These are phyloP conservation scores for Fusarium denticulatum DNA, from an alignment of 2,329 filamentous ascomycete genomes.

Conservation along the genomic window DNA sequence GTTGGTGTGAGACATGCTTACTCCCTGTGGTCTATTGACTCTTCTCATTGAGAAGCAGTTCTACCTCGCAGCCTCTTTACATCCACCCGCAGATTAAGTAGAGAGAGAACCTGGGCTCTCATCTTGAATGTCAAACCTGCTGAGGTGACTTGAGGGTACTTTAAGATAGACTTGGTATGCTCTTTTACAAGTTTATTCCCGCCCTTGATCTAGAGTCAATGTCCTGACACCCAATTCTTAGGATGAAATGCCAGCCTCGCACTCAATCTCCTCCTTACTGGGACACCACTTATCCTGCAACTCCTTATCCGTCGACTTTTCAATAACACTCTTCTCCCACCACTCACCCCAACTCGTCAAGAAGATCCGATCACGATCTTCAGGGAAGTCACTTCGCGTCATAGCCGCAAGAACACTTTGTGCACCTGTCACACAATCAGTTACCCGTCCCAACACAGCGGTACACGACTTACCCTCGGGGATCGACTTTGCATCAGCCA, in stretches of 20 bases:
- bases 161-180: neutral
- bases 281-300: conserved; percentile 64
- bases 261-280: conserved; percentile 59
- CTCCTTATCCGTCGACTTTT: conserved; percentile 53
- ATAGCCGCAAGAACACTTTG: conserved; percentile 57
- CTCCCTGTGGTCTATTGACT: neutral
- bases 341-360: conserved; percentile 67
- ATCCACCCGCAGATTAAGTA: neutral
- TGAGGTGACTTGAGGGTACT: too few species aligned
- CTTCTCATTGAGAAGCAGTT: neutral
- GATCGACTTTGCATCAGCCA: conserved; percentile 60
- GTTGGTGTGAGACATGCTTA: neutral
- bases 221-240: neutral
- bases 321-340: conserved; percentile 59
- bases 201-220: neutral
- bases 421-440: conserved; percentile 51
- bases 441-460: neutral
- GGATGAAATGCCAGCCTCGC: conserved; percentile 48
- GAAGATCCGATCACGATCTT: conserved; percentile 63
- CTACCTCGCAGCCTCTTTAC: neutral
- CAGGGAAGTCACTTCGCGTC: conserved; percentile 57
- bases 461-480: conserved; percentile 52
- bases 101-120: too few species aligned
- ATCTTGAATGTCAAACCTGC: neutral
- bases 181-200: neutral